Percentiles rank a stretch among this genome's conserved stretches.
Evolutionary conservation across 192 early-diverging fungal species (phyloP).

Genomic region (Dispira simplex): DNA sequence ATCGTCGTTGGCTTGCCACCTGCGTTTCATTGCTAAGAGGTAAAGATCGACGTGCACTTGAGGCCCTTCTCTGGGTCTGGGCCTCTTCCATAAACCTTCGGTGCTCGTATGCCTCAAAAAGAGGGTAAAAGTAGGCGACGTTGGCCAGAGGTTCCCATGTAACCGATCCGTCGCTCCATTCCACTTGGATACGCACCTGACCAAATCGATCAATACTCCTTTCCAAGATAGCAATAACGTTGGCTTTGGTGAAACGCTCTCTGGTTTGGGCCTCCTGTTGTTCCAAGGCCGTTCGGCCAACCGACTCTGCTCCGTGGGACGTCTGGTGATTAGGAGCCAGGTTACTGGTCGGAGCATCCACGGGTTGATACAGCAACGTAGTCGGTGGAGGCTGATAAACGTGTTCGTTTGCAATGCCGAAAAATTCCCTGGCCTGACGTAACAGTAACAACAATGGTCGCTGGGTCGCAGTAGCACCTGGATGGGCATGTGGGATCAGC

Average conservation of each 20-base stretch:
- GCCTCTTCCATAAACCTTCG: background rate
- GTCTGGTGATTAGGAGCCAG: background rate
- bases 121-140: background rate
- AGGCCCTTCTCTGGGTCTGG: background rate
- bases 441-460: background rate
- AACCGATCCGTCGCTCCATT: background rate
- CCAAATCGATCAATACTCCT: background rate
- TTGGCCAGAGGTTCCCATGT: slow-evolving; percentile 7
- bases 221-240: background rate
- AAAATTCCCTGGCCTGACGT: background rate
- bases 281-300: background rate
- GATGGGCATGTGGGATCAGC: background rate
- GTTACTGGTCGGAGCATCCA: background rate
- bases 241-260: background rate
- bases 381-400: background rate
- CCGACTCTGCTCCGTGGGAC: background rate
- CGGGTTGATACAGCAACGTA: background rate
- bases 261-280: background rate
- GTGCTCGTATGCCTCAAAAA: slow-evolving; percentile 1
- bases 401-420: background rate
- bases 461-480: background rate
- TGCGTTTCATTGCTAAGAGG: background rate
- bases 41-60: background rate
- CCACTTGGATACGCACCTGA: slow-evolving; percentile 1
- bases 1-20: background rate